Conservation (phyloP, 2,329 filamentous ascomycete genomes). For the Beauveria rudraprayagi region DNA sequence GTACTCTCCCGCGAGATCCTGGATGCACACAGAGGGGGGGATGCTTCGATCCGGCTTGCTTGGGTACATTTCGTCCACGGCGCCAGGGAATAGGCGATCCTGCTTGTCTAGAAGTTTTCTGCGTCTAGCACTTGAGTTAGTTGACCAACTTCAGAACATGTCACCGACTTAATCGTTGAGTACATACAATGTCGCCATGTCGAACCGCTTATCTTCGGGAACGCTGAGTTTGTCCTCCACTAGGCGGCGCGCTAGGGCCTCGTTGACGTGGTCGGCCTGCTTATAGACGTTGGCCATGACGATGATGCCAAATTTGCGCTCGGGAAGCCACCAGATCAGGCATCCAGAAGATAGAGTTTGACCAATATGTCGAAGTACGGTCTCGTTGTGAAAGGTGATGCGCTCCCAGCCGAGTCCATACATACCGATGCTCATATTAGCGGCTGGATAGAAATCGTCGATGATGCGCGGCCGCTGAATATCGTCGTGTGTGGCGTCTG, state of each 20-base stretch:
- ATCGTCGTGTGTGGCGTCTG: neutral
- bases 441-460: accelerated
- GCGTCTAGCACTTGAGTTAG: neutral
- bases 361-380: neutral
- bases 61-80: neutral
- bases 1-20: neutral
- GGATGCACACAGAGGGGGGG: neutral
- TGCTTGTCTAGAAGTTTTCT: neutral
- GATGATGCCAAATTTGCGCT: neutral
- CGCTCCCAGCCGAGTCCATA: neutral
- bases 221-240: neutral
- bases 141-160: no score
- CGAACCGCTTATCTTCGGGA: neutral
- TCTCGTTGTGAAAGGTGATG: neutral
- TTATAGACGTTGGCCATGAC: neutral
- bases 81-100: neutral
- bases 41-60: neutral
- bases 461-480: neutral
- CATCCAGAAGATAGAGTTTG: neutral
- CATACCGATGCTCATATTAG: neutral
- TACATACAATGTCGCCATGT: neutral
- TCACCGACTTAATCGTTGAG: neutral
- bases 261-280: neutral
- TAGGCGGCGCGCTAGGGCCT: neutral
- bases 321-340: neutral